A percentile compares a stretch with the other conserved stretches of the same genome.
Conservation (phyloP, 805 yeast species). For the Wickerhamiella sorbophila region DNA sequence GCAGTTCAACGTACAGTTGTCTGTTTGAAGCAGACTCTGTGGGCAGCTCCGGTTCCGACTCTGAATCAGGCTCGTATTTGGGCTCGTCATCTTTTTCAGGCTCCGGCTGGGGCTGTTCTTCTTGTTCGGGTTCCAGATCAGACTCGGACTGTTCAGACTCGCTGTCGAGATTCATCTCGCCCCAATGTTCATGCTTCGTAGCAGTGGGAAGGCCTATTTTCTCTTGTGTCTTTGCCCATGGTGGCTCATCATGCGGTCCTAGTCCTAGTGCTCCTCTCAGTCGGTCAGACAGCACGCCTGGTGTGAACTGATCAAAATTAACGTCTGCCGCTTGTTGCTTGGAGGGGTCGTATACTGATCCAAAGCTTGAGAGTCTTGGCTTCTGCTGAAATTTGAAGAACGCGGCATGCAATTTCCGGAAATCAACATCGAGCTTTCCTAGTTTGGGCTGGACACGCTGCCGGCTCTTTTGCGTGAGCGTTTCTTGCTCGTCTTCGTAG, state of each 20-base stretch:
- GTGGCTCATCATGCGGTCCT: constrained; percentile 45
- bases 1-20: neutral
- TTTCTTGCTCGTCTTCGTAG: constrained; percentile 32
- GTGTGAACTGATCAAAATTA: constrained; percentile 33
- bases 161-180: constrained; percentile 5
- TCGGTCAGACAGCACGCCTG: constrained; percentile 52
- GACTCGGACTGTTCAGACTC: no score
- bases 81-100: neutral
- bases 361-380: constrained; percentile 56
- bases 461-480: constrained; percentile 59
- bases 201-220: constrained; percentile 73
- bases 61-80: neutral
- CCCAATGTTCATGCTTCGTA: constrained; percentile 5
- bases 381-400: constrained; percentile 69
- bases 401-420: constrained; percentile 66
- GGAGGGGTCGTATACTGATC: constrained; percentile 72
- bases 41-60: neutral
- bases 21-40: neutral
- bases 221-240: constrained; percentile 66
- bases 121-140: neutral
- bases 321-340: constrained; percentile 37
- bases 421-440: constrained; percentile 78
- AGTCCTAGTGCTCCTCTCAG: constrained; percentile 60
- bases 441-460: constrained; percentile 80
- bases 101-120: no score